phyloP scores from a whole-genome alignment of 768 basidiomycete genomes.

The Clitopilus hobsonii region DNA sequence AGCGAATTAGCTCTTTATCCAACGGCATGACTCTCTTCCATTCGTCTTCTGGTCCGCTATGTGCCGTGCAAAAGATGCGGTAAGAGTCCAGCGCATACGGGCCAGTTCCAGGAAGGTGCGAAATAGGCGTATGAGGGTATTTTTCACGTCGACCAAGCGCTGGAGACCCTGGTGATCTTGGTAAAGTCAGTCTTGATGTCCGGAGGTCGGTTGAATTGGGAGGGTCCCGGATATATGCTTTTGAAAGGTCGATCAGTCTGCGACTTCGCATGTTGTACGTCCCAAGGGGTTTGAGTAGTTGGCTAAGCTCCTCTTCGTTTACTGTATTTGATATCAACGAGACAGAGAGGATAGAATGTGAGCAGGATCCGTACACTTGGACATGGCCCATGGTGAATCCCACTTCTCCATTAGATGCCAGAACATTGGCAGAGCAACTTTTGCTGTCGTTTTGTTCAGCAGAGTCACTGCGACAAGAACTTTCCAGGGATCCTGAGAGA shows the following conservation, averaged over 20 bases:
- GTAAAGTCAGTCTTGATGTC: constrained; percentile 20
- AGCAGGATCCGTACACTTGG: constrained; percentile 37
- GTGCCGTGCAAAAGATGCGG: constrained; percentile 55
- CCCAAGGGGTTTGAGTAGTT: constrained; percentile 50
- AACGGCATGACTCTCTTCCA: constrained; percentile 61
- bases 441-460: constrained; percentile 67
- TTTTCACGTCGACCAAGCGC: constrained; percentile 9
- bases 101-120: constrained; percentile 62
- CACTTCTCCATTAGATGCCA: constrained; percentile 51
- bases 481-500: constrained; percentile 63
- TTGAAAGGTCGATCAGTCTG: constrained; percentile 52
- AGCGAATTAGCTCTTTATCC: constrained; percentile 68
- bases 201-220: constrained; percentile 27
- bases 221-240: constrained; percentile 42
- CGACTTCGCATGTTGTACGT: constrained; percentile 52
- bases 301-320: constrained; percentile 34
- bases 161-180: constrained; percentile 5
- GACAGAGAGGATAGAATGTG: neutral
- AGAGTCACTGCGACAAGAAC: constrained; percentile 62
- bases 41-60: constrained; percentile 32
- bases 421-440: constrained; percentile 62
- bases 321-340: constrained; percentile 30
- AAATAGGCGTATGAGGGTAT: constrained; percentile 46
- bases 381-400: constrained; percentile 52
- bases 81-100: constrained; percentile 74